Percentiles rank a stretch among this genome's conserved stretches.
phyloP scores from a whole-genome alignment of 306 rosid species.

The Corylus heterophylla region DNA sequence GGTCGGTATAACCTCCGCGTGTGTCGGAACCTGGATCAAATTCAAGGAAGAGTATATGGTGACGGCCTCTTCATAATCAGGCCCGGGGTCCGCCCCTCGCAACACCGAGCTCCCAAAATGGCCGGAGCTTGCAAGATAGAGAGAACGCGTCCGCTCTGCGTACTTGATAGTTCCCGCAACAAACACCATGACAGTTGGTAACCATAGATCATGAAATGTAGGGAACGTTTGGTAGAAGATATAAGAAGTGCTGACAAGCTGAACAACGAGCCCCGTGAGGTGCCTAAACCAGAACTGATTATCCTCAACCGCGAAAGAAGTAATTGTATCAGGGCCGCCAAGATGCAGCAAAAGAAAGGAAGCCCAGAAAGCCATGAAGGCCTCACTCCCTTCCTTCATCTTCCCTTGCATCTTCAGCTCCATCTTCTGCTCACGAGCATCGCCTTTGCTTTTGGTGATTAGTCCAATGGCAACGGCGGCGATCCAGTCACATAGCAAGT shows the following conservation, averaged over 20 bases:
- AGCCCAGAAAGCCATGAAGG: slow-evolving; percentile 33
- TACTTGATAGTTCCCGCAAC: slow-evolving; percentile 32
- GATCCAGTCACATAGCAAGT: slow-evolving; percentile 34
- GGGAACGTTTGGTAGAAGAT: slow-evolving; percentile 16
- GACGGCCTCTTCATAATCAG: slow-evolving; percentile 29
- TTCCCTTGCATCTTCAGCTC: too few relatives aligned
- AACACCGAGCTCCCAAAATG: slow-evolving; percentile 21
- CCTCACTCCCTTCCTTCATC: neutral
- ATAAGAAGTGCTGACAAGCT: slow-evolving; percentile 16
- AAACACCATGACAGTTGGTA: slow-evolving; percentile 14
- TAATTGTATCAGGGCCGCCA: slow-evolving; percentile 39
- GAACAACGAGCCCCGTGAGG: neutral
- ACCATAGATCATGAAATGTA: neutral
- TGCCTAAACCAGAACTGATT: slow-evolving; percentile 40
- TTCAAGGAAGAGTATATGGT: neutral
- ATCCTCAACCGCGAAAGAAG: slow-evolving; percentile 40
- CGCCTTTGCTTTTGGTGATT: slow-evolving; percentile 13
- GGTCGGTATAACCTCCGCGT: neutral
- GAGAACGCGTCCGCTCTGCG: slow-evolving; percentile 30
- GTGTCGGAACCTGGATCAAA: neutral
- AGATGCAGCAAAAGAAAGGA: slow-evolving; percentile 34
- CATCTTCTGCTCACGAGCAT: neutral
- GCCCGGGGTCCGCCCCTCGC: slow-evolving; percentile 23
- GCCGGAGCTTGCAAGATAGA: slow-evolving; percentile 32
- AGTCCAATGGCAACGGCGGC: slow-evolving; percentile 31